These are phyloP conservation scores for Apiotrichum laibachii DNA, from an alignment of 1,284 basidiomycete genomes.

Conservation along the genomic window DNA sequence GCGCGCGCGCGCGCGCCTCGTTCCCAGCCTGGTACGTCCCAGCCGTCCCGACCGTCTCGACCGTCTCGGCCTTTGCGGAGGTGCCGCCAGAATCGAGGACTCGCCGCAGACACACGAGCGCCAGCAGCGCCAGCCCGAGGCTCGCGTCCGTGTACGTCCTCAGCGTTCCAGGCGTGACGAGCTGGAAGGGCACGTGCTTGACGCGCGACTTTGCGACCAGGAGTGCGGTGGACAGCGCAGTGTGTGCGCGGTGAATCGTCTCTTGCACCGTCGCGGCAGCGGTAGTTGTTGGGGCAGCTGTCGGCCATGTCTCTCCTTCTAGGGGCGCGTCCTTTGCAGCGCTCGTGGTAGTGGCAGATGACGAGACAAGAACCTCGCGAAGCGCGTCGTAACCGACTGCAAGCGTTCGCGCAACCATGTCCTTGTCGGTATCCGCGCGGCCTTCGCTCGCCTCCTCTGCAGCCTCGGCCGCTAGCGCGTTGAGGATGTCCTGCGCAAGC, in stretches of 20 bases:
- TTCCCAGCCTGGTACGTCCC: background rate
- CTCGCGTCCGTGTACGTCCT: slow-evolving; percentile 53
- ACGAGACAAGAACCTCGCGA: too few relatives aligned
- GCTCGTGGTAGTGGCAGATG: too few relatives aligned
- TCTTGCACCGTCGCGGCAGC: background rate
- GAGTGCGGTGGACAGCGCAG: slow-evolving; percentile 33
- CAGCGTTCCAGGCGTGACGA: slow-evolving; percentile 49
- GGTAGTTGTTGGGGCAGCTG: too few relatives aligned
- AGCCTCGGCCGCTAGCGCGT: too few relatives aligned
- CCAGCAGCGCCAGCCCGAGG: slow-evolving; percentile 28
- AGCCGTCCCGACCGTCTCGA: background rate
- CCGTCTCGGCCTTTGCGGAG: too few relatives aligned
- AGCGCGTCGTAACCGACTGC: too few relatives aligned
- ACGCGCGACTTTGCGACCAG: slow-evolving; percentile 51
- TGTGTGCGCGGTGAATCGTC: background rate
- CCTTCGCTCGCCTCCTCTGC: too few relatives aligned
- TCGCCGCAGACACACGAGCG: background rate
- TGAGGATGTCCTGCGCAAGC: too few relatives aligned
- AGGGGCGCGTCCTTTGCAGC: background rate
- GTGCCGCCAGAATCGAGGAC: too few relatives aligned
- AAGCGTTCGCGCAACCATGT: too few relatives aligned
- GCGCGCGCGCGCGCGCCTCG: background rate
- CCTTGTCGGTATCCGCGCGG: too few relatives aligned
- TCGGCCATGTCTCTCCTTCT: background rate
- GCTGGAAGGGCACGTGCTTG: slow-evolving; percentile 47